Base-by-base conservation (phyloP, 306 rosid species). In the Corylus avellana region DNA sequence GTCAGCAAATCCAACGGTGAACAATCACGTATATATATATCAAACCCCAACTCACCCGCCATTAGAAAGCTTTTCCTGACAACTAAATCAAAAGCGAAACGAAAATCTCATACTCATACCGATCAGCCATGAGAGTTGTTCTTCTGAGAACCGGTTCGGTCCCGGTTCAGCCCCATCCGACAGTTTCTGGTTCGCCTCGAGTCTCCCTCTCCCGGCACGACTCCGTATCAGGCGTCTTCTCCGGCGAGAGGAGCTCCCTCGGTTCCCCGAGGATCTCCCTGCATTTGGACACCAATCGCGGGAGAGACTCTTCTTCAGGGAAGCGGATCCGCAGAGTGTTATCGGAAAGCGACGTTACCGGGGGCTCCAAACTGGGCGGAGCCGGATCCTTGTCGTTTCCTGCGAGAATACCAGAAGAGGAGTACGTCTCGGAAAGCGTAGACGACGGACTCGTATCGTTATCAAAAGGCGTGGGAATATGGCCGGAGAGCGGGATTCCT, bases 61-160 rank as follows among this genome's bases (percentile, higher is more conserved):
- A 4, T 42, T 2, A 5, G 7, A 0, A 57, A 29, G 39, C 6
- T 6, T 48, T 48, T 13, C 7, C 50, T 18, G 37, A 53, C 10
- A 11, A 64, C 62, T 76, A 57, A 8, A 59, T 7, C 55, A 50
- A 77, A 47, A 7, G 7, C 16, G 46, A 61, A 2, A 2, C 2
- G 17, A 6, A 74, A 69, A 16, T 51, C 5, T 44, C 74, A 27
- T 39, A 51, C 9, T 35, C 74, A 20, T 39, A 51, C 9, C 18
- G 39, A 62, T 25, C 49, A 12, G 62, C 44, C 2, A 92, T 90
- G 96, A 83, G 57, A 68, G 64, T 90, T 78, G 85, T 80, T 78
- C 89, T 92, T 64, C 63, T 90, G 54, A 85, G 90, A 86, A 87
- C 97, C 84, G 86, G 86, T 8, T 94, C 97, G 2, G 74, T 83